Base-by-base conservation (phyloP, 2,329 filamentous ascomycete species). In the Juglanconis oblonga region DNA sequence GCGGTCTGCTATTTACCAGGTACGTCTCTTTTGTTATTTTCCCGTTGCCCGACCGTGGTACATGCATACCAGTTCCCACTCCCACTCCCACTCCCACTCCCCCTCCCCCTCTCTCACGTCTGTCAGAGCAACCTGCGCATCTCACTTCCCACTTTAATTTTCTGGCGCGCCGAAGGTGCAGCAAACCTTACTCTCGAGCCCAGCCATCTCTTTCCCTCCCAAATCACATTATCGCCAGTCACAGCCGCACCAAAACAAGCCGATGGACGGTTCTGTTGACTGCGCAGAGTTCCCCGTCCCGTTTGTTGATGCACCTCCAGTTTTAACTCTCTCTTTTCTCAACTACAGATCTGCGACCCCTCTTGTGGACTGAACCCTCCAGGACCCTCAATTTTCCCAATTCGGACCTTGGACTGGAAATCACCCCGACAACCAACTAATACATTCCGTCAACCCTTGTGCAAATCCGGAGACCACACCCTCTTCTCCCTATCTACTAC, bases 361-460 rank as follows among this genome's bases (percentile, higher is more conserved):
- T n/a, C 49, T 54, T 59, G 57, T 38, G 52, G 38, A 42, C 55
- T 42, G 8, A 24, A 17, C 24, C 36, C 47, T 53, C 36, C 36
- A 54, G 47, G 55, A 54, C 49, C 48, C 58, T 45, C 55, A 50
- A 51, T 52, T 47, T 57, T 52, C 52, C 11, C 40, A 42, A 40
- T 50, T 52, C 45, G 53, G 51, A 24, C 36, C 49, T 45, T 38
- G 47, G 47, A 38, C 52, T 44, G 55, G 51, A 51, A 11, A 55
- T 63, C 61, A 49, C 58, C 61, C 58, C 53, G 61, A 54, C 61
- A 62, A 62, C 61, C 58, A 49, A 52, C 56, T 24, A 24, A 24
- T 24, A 24, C 56, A 58, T 33, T 49, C 50, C 40, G 29, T 51
- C 52, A 32, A 45, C 32, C n/a, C 50, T 55, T 33, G 7, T n/a